phyloP scores from a whole-genome alignment of 805 yeast genomes.

The Vanderwaltozyma polyspora region DNA sequence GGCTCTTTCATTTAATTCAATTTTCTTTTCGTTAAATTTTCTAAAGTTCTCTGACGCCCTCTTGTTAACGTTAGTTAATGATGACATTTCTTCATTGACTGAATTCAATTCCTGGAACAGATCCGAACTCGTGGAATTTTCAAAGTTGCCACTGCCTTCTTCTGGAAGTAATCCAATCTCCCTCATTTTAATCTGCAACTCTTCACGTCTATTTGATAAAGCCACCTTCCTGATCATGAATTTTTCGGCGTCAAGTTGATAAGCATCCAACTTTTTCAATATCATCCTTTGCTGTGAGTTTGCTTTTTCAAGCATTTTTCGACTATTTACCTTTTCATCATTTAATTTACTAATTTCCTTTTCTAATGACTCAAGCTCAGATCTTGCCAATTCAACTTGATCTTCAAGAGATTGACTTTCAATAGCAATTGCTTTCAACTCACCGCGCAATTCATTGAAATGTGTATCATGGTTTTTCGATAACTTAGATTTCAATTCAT shows the following conservation, averaged over 20 bases:
- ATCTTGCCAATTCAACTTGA: conserved; percentile 23
- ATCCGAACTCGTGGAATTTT: conserved; percentile 37
- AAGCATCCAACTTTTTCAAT: conserved; percentile 46
- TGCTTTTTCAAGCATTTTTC: conserved; percentile 35
- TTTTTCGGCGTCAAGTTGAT: conserved; percentile 55
- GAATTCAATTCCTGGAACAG: conserved; percentile 43
- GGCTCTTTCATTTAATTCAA: conserved; percentile 52
- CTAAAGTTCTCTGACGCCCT: conserved; percentile 79
- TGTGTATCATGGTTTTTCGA: conserved; percentile 8
- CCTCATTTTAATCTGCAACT: conserved; percentile 57
- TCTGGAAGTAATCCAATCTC: conserved; percentile 87
- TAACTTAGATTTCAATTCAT: conserved; percentile 27
- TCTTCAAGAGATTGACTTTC: conserved; percentile 22
- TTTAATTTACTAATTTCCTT: conserved; percentile 20
- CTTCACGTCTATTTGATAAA: conserved; percentile 53
- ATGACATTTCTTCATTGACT: conserved; percentile 46
- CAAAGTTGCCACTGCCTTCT: conserved; percentile 52
- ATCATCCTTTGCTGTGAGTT: conserved; percentile 47
- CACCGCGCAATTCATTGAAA: conserved; percentile 8
- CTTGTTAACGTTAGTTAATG: conserved; percentile 70
- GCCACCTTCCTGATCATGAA: conserved; percentile 50
- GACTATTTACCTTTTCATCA: conserved; percentile 22
- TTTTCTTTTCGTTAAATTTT: conserved; percentile 62
- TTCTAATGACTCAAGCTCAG: conserved; percentile 22
- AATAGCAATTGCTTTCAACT: conserved; percentile 18